A percentile compares a stretch with the other conserved stretches of the same genome.
phyloP scores from a whole-genome alignment of 805 yeast species.

The Hanseniaspora singularis region DNA sequence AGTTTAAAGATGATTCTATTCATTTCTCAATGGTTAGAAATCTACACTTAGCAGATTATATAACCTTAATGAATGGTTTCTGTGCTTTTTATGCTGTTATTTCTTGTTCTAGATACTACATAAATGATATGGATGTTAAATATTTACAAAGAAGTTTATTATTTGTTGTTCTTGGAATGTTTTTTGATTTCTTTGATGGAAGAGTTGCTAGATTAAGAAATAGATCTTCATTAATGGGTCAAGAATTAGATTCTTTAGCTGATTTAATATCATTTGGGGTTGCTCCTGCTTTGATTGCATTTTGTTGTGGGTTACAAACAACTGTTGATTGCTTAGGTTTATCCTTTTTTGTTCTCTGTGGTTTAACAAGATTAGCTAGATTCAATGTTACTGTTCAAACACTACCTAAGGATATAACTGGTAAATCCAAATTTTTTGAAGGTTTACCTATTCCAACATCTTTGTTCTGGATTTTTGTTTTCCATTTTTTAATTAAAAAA shows the following conservation, averaged over 20 bases:
- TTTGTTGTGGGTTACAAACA: slow-evolving; percentile 78
- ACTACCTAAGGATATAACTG: slow-evolving; percentile 77
- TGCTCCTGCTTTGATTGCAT: slow-evolving; percentile 88
- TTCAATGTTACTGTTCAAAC: slow-evolving; percentile 89
- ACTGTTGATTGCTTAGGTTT: slow-evolving; percentile 67
- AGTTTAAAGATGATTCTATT: slow-evolving; percentile 68
- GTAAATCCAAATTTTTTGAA: slow-evolving; percentile 85
- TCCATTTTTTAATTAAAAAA: slow-evolving; percentile 56
- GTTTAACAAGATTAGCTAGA: slow-evolving; percentile 85
- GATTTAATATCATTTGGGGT: slow-evolving; percentile 91
- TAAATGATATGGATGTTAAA: slow-evolving; percentile 43
- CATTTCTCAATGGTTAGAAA: slow-evolving; percentile 79
- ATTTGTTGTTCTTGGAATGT: slow-evolving; percentile 79
- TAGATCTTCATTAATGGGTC: slow-evolving; percentile 88
- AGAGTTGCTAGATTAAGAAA: slow-evolving; percentile 90
- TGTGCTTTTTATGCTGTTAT: slow-evolving; percentile 86
- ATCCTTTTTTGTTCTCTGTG: slow-evolving; percentile 81
- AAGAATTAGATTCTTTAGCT: slow-evolving; percentile 92
- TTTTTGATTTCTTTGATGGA: slow-evolving; percentile 94
- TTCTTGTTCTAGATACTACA: slow-evolving; percentile 68
- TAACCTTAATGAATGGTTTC: slow-evolving; percentile 86
- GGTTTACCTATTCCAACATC: slow-evolving; percentile 94
- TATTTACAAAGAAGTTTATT: slow-evolving; percentile 80
- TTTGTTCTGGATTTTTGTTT: slow-evolving; percentile 54
- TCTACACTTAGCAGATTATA: slow-evolving; percentile 90